Evolutionary conservation across 352 stramenopile genomes (phyloP).

Genomic region (Paralagenidium karlingii): DNA sequence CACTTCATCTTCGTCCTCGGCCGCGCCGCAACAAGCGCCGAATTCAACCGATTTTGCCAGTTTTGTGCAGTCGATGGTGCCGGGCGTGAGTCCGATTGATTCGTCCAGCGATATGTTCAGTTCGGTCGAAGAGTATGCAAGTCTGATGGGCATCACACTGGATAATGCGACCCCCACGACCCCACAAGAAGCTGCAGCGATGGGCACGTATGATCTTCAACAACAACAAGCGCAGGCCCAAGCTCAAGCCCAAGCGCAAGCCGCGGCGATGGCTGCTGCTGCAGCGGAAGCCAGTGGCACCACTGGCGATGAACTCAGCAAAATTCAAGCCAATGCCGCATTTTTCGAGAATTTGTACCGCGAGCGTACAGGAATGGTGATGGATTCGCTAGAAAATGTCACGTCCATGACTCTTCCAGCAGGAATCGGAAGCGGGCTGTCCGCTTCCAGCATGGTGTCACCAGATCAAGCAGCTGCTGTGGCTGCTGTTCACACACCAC

Average conservation of each 20-base stretch:
- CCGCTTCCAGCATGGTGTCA: conserved; percentile 27
- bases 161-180: conserved; percentile 17
- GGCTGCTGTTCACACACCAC: no score
- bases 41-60: no score
- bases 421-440: not conserved
- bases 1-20: no score
- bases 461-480: conserved; percentile 36
- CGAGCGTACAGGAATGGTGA: no score
- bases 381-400: no score
- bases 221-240: conserved; percentile 31
- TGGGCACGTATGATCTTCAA: conserved; percentile 21
- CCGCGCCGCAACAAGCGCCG: no score
- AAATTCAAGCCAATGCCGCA: conserved; percentile 40
- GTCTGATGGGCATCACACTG: conserved; percentile 76
- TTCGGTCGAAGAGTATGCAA: conserved; percentile 71
- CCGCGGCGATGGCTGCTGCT: no score
- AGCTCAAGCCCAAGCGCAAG: conserved; percentile 69
- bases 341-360: conserved; percentile 32
- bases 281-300: conserved; percentile 16
- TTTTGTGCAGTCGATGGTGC: not conserved
- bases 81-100: not conserved
- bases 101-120: conserved; percentile 3
- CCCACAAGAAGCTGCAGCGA: conserved; percentile 16
- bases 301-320: conserved; percentile 20
- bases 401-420: conserved; percentile 3